Evolutionary conservation across 2,329 filamentous ascomycete species (phyloP).

Genomic region (Hypoxylon sp.): DNA sequence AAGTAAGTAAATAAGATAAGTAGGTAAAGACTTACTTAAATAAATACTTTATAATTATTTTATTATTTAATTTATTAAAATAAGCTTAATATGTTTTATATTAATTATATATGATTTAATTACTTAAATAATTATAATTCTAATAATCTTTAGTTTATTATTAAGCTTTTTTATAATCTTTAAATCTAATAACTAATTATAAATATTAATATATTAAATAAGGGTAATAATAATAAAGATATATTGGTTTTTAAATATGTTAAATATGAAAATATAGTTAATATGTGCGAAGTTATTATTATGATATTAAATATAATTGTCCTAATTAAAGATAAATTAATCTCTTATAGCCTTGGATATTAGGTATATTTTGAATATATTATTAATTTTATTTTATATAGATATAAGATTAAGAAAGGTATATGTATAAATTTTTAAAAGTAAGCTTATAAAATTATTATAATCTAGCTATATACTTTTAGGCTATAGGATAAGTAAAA

Average conservation of each 20-base stretch:
- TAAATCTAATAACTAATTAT: background rate
- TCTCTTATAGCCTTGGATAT: background rate
- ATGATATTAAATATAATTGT: conserved; percentile 2
- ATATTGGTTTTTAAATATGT: background rate
- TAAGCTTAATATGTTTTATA: conserved; percentile 1
- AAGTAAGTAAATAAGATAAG: too few species aligned
- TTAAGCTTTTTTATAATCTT: conserved; percentile 1
- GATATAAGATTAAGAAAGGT: background rate
- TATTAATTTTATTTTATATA: background rate
- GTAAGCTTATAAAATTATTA: background rate
- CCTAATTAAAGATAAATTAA: background rate
- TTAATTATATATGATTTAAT: background rate
- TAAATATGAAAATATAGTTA: conserved; percentile 3
- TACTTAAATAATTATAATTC: background rate
- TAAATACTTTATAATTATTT: background rate
- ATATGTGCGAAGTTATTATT: background rate
- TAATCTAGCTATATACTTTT: background rate
- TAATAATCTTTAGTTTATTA: background rate
- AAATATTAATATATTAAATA: background rate
- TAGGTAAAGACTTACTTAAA: too few species aligned
- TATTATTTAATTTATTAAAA: conserved; percentile 5
- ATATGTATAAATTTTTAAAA: conserved; percentile 3
- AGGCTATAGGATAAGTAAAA: background rate
- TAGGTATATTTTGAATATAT: background rate
- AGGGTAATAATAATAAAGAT: background rate